Base-by-base conservation (phyloP, 2,329 filamentous ascomycete species). In the Elsinoe arachidis region DNA sequence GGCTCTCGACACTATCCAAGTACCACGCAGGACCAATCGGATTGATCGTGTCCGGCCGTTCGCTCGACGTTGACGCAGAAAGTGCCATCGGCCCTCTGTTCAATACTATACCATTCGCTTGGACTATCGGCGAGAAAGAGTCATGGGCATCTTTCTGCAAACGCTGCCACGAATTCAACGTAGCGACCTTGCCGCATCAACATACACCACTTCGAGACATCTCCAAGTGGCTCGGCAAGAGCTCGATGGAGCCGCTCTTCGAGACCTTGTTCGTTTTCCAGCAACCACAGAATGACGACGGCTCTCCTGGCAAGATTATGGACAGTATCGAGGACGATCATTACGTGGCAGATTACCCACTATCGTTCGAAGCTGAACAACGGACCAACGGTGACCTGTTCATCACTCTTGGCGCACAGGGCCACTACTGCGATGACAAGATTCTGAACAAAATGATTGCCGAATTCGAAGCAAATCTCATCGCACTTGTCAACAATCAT, bases 221-320 rank as follows among this genome's bases (percentile, higher is more conserved):
- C 34, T 84, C 87, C 65, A 95, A 89, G 68, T 95, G 88, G 85
- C 84, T 83, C 62, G 77, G 80, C 0, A 74, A 75, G 3, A 78
- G 78, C 2, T 73, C 73, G 0, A 71, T 72, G n/a, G 69, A 80
- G 41, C 76, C 80, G 0, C 71, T 92, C 2, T 96, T 96, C 66
- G 86, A 95, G 59, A 85, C 79, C 0, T 74, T 96, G 1, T 95
- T 96, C 63, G 86, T 90, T 0, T 96, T 92, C 67, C 87, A 95
- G 65, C 76, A 79, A 35, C 44, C 55, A 10, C 63, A 74, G 11
- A 76, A 82, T 0, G 86, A 90, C 62, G 92, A 90, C 26, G 21
- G 23, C 34, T 11, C 7, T 9, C 17, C 37, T 2, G 14, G 46
- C n/a, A 35, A 52, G 11, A 11, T 52, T 3, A 55, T 61, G 26